phyloP scores from a whole-genome alignment of 345 rosid genomes.

The Isatis tinctoria region DNA sequence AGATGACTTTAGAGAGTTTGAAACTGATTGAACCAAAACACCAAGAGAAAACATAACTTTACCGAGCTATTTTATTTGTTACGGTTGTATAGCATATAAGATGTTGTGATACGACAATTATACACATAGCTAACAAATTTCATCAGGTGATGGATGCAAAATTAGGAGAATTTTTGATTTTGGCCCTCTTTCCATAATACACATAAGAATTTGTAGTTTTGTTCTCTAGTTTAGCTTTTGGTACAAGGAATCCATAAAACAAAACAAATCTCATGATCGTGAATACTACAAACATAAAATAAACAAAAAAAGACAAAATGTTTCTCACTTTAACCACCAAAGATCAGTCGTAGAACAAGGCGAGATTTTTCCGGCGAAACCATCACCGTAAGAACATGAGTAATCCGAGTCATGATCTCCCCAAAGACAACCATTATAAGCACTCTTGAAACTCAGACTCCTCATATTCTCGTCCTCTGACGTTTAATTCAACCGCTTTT shows the following conservation, averaged over 20 bases:
- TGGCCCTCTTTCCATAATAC: too few species aligned
- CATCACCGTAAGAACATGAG: constrained; percentile 43
- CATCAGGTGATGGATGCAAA: too few species aligned
- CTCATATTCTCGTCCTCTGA: constrained; percentile 49
- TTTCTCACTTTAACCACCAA: constrained; percentile 51
- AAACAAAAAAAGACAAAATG: not conserved
- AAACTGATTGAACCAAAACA: too few species aligned
- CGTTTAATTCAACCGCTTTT: constrained; percentile 64
- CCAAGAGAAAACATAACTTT: too few species aligned
- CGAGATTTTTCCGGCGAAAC: constrained; percentile 59
- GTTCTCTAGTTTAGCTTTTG: not conserved
- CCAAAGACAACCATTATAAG: constrained; percentile 44
- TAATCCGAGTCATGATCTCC: constrained; percentile 42
- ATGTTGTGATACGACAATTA: too few species aligned
- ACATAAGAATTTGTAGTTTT: not conserved
- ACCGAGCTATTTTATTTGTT: too few species aligned
- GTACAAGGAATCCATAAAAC: not conserved
- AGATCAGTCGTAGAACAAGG: constrained; percentile 65
- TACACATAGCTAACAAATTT: too few species aligned
- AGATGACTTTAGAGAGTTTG: too few species aligned
- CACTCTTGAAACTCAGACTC: constrained; percentile 74
- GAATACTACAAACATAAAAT: not conserved
- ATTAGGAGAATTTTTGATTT: too few species aligned
- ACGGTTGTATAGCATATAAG: too few species aligned
- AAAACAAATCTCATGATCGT: not conserved